These are phyloP conservation scores for Lachancea sp. DNA, from an alignment of 805 yeast genomes.

Conservation along the genomic window DNA sequence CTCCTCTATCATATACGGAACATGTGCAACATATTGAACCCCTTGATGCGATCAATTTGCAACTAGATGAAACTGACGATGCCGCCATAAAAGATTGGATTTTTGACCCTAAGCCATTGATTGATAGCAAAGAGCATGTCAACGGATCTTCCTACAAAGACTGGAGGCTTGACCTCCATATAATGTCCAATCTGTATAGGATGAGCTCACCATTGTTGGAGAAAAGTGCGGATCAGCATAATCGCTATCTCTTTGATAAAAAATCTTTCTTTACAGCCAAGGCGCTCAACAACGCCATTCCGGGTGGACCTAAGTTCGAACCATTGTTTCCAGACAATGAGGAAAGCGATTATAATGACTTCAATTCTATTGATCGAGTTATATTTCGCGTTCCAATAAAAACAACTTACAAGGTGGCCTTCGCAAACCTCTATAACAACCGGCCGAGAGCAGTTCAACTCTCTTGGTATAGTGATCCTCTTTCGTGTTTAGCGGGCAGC, in stretches of 20 bases:
- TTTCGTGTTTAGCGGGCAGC: conserved; percentile 42
- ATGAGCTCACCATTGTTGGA: conserved; percentile 66
- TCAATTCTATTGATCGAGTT: conserved; percentile 80
- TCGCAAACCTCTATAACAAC: conserved; percentile 78
- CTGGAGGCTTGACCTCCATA: conserved; percentile 60
- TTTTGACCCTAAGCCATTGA: conserved; percentile 68
- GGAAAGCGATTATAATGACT: conserved; percentile 80
- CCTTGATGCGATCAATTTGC: conserved; percentile 61
- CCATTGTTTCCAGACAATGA: conserved; percentile 66
- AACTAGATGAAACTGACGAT: conserved; percentile 61
- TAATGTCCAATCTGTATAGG: conserved; percentile 59
- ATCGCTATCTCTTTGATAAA: conserved; percentile 66
- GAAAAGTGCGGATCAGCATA: conserved; percentile 52
- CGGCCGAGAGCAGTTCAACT: conserved; percentile 58
- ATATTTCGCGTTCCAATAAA: conserved; percentile 71
- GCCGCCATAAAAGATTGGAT: conserved; percentile 64
- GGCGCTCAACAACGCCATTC: conserved; percentile 77
- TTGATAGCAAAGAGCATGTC: conserved; percentile 46
- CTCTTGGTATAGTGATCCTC: conserved; percentile 60
- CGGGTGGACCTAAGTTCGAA: conserved; percentile 96
- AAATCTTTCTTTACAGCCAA: conserved; percentile 85
- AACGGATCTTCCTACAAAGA: conserved; percentile 72
- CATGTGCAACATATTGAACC: conserved; percentile 68
- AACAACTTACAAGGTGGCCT: conserved; percentile 83
- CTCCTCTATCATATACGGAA: conserved; percentile 79